Evolutionary conservation across 352 stramenopile species (phyloP).

Genomic region (Globisporangium abappressorium): DNA sequence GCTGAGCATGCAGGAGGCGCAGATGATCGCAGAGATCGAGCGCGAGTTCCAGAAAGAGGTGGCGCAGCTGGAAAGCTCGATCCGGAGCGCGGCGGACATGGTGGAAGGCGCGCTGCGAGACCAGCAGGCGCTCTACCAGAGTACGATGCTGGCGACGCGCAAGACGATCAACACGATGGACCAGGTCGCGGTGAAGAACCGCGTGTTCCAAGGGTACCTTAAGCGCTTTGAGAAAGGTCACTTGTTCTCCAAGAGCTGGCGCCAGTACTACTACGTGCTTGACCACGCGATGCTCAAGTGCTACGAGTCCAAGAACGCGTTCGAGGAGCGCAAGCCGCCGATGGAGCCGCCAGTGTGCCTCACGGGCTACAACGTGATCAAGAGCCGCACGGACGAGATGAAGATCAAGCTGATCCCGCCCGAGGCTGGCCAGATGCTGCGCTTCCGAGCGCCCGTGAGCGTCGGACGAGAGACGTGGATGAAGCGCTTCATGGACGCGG

Average conservation of each 20-base stretch:
- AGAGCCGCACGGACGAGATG: constrained; percentile 72
- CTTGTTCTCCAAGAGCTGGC: constrained; percentile 72
- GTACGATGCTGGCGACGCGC: constrained; percentile 73
- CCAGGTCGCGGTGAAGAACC: constrained; percentile 60
- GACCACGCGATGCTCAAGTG: constrained; percentile 64
- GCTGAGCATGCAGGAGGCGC: constrained; percentile 44
- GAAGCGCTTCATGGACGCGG: constrained; percentile 69
- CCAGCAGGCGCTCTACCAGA: constrained; percentile 67
- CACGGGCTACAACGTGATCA: constrained; percentile 65
- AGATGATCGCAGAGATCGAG: constrained; percentile 47
- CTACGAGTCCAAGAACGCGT: constrained; percentile 74
- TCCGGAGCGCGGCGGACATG: constrained; percentile 33
- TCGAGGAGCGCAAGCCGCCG: constrained; percentile 54
- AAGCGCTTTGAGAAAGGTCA: constrained; percentile 75
- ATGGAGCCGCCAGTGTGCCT: constrained; percentile 51
- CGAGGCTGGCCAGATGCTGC: constrained; percentile 63
- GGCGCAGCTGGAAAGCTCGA: constrained; percentile 32
- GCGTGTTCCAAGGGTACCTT: constrained; percentile 64
- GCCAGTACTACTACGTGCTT: constrained; percentile 76
- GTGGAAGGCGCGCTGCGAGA: constrained; percentile 52
- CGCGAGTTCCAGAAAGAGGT: constrained; percentile 40
- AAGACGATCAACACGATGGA: constrained; percentile 78
- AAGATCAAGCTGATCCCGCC: constrained; percentile 79
- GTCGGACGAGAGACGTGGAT: constrained; percentile 76
- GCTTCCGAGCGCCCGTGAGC: constrained; percentile 67